Conservation (phyloP, 768 basidiomycete species). For the Amanita pallidorosea region DNA sequence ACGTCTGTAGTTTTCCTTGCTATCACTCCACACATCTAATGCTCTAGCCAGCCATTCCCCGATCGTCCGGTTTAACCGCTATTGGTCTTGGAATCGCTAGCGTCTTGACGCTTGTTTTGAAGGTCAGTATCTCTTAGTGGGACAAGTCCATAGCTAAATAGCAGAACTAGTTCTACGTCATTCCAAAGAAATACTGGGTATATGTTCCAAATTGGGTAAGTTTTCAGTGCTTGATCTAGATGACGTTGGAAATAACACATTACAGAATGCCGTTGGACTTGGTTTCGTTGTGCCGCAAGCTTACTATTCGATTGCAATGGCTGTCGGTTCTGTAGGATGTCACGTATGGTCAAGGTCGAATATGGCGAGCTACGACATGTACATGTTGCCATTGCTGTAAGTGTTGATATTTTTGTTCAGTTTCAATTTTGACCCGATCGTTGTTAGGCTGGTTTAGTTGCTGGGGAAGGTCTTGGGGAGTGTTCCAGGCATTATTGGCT, state of each 20-base stretch:
- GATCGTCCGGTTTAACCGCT: conserved; percentile 46
- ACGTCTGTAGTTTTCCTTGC: conserved; percentile 18
- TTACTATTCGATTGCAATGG: conserved; percentile 43
- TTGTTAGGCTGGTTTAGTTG: conserved; percentile 34
- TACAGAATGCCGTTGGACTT: conserved; percentile 37
- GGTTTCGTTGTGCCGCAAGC: conserved; percentile 44
- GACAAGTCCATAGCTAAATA: neutral
- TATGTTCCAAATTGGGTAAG: conserved; percentile 43
- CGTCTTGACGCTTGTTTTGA: conserved; percentile 32
- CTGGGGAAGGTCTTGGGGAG: conserved; percentile 56
- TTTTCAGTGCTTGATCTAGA: neutral
- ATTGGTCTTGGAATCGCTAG: conserved; percentile 39
- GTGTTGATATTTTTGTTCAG: conserved; percentile 1
- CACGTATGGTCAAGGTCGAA: conserved; percentile 36
- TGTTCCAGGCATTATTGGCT: conserved; percentile 46
- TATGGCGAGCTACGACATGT: conserved; percentile 39
- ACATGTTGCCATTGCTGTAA: conserved; percentile 42
- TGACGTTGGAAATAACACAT: neutral
- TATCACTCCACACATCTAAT: neutral
- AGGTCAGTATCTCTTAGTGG: conserved; percentile 12
- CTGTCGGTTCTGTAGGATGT: conserved; percentile 34
- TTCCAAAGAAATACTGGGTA: conserved; percentile 38
- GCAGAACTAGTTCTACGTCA: conserved; percentile 10
- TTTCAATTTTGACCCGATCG: neutral
- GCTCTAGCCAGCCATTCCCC: conserved; percentile 31